These are phyloP conservation scores for Phytophthora podocarpi DNA, from an alignment of 352 stramenopile genomes.

Conservation along the genomic window DNA sequence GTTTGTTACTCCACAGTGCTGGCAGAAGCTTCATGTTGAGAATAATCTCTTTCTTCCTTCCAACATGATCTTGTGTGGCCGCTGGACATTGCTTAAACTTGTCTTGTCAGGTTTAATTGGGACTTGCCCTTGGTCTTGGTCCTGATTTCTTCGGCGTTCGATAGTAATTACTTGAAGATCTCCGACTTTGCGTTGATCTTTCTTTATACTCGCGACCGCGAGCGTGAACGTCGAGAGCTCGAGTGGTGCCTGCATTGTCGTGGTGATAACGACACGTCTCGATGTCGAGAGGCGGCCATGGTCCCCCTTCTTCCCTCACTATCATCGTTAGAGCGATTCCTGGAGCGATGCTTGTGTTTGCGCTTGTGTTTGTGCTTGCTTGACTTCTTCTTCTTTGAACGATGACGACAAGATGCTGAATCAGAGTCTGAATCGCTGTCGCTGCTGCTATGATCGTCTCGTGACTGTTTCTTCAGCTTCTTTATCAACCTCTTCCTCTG, in stretches of 20 bases:
- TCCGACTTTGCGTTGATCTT: neutral
- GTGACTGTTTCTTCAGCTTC: conserved; percentile 50
- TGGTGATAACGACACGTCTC: conserved; percentile 13
- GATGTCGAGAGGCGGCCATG: conserved; percentile 1
- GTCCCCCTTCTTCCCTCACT: neutral
- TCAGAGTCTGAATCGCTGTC: conserved; percentile 26
- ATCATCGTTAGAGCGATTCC: conserved; percentile 5
- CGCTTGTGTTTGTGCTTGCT: conserved; percentile 40
- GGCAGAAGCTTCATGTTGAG: neutral
- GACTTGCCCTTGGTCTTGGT: neutral
- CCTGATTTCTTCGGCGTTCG: neutral
- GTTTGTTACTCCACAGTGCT: neutral
- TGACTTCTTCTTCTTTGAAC: conserved; percentile 33
- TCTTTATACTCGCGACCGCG: conserved; percentile 11
- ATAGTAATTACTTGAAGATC: neutral
- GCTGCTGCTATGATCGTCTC: neutral
- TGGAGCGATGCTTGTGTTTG: conserved; percentile 25
- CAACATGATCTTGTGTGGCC: conserved; percentile 4
- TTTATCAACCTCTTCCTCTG: conserved; percentile 70
- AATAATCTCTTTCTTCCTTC: neutral
- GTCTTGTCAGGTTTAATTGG: neutral
- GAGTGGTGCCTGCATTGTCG: neutral
- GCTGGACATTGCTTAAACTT: too few species aligned
- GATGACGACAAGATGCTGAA: conserved; percentile 7
- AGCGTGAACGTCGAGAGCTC: conserved; percentile 4